These are phyloP conservation scores for Aspergillus heteromorphus DNA, from an alignment of 495 filamentous ascomycete species.

Conservation along the genomic window DNA sequence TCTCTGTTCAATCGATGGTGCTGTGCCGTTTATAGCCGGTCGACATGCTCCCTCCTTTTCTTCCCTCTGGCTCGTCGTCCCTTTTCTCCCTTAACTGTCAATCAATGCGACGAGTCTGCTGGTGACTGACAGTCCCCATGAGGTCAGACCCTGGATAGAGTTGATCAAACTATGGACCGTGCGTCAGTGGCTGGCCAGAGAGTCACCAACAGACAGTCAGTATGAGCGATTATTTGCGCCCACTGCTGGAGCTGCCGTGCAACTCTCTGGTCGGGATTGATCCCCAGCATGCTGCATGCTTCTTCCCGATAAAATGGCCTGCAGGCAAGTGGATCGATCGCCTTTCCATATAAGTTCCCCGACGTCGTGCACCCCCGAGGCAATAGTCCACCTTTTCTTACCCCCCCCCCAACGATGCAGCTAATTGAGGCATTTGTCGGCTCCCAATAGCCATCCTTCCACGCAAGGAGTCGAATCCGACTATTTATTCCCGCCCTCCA, in stretches of 20 bases:
- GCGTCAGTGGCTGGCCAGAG: neutral
- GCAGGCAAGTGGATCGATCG: neutral
- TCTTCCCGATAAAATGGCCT: neutral
- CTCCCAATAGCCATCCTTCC: neutral
- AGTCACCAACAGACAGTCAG: neutral
- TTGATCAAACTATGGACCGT: slow-evolving; percentile 2
- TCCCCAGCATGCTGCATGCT: neutral
- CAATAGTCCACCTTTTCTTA: neutral
- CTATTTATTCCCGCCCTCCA: neutral
- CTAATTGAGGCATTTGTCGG: slow-evolving; percentile 2
- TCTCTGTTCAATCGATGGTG: too few species aligned
- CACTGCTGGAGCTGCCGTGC: neutral
- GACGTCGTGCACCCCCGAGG: neutral
- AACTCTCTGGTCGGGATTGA: neutral
- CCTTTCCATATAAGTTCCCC: too few species aligned
- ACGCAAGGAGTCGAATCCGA: neutral
- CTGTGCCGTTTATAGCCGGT: neutral
- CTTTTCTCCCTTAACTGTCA: too few species aligned
- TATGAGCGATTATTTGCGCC: slow-evolving; percentile 3
- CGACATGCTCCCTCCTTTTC: too few species aligned
- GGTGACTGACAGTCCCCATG: neutral
- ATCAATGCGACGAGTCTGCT: too few species aligned
- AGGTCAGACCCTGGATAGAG: neutral
- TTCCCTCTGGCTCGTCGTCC: too few species aligned
- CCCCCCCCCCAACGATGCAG: neutral